Evolutionary conservation across 768 basidiomycete species (phyloP).

Genomic region (Fomitopsis pulvina): DNA sequence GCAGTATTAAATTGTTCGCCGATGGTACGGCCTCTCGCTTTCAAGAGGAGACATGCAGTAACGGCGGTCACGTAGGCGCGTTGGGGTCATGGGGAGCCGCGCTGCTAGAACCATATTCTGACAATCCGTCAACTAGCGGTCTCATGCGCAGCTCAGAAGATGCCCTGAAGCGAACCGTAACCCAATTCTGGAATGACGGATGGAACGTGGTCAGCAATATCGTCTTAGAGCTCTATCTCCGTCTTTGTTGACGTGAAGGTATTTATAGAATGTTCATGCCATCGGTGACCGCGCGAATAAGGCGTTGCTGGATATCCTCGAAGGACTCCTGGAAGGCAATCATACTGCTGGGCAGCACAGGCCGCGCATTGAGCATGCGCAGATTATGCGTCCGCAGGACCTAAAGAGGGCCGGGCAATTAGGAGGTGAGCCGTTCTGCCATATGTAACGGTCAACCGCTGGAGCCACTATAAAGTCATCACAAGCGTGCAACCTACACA

Average conservation of each 20-base stretch:
- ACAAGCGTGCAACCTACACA: constrained; percentile 92
- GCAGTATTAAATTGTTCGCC: constrained; percentile 67
- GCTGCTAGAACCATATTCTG: constrained; percentile 76
- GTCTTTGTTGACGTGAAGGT: neutral
- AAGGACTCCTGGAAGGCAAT: constrained; percentile 36
- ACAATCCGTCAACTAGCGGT: constrained; percentile 66
- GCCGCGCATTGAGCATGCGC: constrained; percentile 89
- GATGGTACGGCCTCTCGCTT: constrained; percentile 46
- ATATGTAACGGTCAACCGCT: too few relatives aligned
- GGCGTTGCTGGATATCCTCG: constrained; percentile 77
- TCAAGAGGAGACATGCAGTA: neutral
- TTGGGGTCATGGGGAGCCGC: constrained; percentile 93
- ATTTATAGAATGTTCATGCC: constrained; percentile 72
- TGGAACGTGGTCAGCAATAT: constrained; percentile 67
- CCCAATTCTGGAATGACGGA: constrained; percentile 60
- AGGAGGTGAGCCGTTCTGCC: constrained; percentile 53
- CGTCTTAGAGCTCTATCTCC: constrained; percentile 20
- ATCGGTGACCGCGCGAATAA: constrained; percentile 88
- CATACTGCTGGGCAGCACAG: constrained; percentile 40
- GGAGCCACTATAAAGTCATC: constrained; percentile 60
- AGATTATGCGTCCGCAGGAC: constrained; percentile 73
- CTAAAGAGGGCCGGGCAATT: constrained; percentile 61
- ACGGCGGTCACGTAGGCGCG: constrained; percentile 46
- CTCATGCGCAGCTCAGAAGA: constrained; percentile 57
- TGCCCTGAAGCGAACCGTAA: constrained; percentile 45